Conservation (phyloP, 2,329 filamentous ascomycete genomes). For the Fusarium newnesense region DNA sequence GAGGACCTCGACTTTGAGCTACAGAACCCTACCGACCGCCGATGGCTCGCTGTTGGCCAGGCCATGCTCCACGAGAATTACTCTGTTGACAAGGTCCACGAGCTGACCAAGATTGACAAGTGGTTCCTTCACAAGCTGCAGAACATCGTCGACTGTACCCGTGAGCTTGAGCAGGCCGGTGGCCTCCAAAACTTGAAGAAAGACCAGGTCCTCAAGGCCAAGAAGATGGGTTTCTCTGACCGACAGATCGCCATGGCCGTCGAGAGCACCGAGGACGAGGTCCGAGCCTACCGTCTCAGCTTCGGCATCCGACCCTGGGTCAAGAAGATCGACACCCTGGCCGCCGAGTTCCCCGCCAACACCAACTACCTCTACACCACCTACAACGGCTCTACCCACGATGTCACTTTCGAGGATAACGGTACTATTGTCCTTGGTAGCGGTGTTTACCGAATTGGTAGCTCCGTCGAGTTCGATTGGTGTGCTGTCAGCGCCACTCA, state of each 20-base stretch:
- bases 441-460: constrained; percentile 97
- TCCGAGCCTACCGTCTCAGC: constrained; percentile 83
- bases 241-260: constrained; percentile 91
- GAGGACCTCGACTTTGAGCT: constrained; percentile 91
- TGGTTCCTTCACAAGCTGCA: constrained; percentile 99
- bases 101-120: constrained; percentile 98
- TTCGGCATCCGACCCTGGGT: constrained; percentile 95
- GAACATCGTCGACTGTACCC: constrained; percentile 93
- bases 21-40: constrained; percentile 91
- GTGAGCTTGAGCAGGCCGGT: constrained; percentile 85
- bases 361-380: constrained; percentile 98
- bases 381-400: constrained; percentile 94
- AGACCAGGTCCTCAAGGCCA: constrained; percentile 88
- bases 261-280: constrained; percentile 86
- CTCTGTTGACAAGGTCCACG: constrained; percentile 89
- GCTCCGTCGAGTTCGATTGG: constrained; percentile 99
- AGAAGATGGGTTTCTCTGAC: constrained; percentile 98
- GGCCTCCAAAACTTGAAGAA: constrained; percentile 86
- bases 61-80: constrained; percentile 98
- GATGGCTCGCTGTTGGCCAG: constrained; percentile 97
- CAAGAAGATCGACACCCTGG: constrained; percentile 97
- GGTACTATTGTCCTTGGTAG: constrained; percentile 90
- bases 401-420: constrained; percentile 93
- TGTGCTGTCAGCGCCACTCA: constrained; percentile 92
- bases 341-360: constrained; percentile 93